Conservation (phyloP, 2,329 filamentous ascomycete genomes). For the Blastomyces emzantsi region DNA sequence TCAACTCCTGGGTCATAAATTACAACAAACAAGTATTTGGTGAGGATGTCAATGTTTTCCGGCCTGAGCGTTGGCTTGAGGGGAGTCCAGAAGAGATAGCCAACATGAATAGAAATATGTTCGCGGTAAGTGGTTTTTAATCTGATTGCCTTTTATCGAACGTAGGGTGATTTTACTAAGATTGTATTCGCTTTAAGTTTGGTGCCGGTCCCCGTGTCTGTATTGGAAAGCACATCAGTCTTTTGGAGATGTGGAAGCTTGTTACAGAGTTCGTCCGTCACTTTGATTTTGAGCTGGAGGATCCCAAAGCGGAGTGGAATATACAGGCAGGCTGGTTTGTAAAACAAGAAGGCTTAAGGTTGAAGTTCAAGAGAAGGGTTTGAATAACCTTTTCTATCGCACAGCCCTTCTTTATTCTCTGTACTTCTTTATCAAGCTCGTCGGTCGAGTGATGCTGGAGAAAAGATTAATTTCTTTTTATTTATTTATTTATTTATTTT, state of each 20-base stretch:
- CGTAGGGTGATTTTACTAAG: not conserved
- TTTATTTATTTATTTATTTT: too few species aligned
- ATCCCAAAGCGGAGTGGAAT: not conserved
- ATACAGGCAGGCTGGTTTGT: slow-evolving; percentile 3
- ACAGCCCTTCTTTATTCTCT: not conserved
- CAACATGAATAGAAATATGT: slow-evolving; percentile 8
- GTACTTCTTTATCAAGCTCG: not conserved
- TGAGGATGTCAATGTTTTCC: slow-evolving; percentile 28
- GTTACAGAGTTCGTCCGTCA: slow-evolving; percentile 10
- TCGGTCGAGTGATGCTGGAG: not conserved
- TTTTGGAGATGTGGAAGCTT: slow-evolving; percentile 16
- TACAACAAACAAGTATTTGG: slow-evolving; percentile 27
- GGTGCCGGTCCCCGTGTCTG: slow-evolving; percentile 9
- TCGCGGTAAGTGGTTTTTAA: not conserved
- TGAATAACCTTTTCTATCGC: not conserved
- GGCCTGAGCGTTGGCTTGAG: slow-evolving; percentile 36
- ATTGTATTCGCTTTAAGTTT: not conserved
- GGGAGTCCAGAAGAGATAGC: slow-evolving; percentile 13
- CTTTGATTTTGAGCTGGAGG: slow-evolving; percentile 6
- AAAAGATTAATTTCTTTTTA: too few species aligned
- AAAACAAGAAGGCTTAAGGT: slow-evolving; percentile 3
- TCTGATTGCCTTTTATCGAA: not conserved
- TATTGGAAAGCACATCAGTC: slow-evolving; percentile 15
- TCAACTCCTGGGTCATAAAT: slow-evolving; percentile 37
- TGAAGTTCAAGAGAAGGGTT: slow-evolving; percentile 2